A percentile compares a stretch with the other conserved stretches of the same genome.
These are phyloP conservation scores for Xylariaceae sp. DNA, from an alignment of 2,329 filamentous ascomycete genomes.

Conservation along the genomic window DNA sequence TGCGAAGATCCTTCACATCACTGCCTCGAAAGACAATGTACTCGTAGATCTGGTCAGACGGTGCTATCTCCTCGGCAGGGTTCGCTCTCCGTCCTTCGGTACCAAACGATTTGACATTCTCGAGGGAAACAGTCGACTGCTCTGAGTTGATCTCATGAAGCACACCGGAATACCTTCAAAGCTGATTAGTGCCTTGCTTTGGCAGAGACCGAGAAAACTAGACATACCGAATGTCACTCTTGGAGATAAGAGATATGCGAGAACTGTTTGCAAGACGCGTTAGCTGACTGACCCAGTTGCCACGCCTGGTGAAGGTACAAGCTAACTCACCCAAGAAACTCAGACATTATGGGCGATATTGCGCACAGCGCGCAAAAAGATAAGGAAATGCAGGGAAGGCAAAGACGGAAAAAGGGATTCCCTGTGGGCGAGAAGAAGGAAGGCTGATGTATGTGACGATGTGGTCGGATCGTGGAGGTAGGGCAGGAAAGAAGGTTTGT, in stretches of 20 bases:
- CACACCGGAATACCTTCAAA: slow-evolving; percentile 80
- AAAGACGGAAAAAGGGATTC: neutral
- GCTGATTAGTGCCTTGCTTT: no score
- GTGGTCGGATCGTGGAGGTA: neutral
- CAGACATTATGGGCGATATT: slow-evolving; percentile 43
- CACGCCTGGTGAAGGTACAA: neutral
- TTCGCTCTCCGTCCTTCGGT: slow-evolving; percentile 84
- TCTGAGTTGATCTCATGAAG: slow-evolving; percentile 98
- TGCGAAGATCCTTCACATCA: slow-evolving; percentile 95
- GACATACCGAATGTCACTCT: slow-evolving; percentile 90
- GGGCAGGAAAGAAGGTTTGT: slow-evolving; percentile 6
- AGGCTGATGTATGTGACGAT: slow-evolving; percentile 5
- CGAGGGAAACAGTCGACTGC: slow-evolving; percentile 91
- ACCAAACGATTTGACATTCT: slow-evolving; percentile 91
- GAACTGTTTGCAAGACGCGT: slow-evolving; percentile 50
- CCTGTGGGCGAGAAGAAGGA: slow-evolving; percentile 4
- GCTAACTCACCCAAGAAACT: slow-evolving; percentile 52
- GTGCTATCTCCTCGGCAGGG: slow-evolving; percentile 74
- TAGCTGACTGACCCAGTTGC: slow-evolving; percentile 6
- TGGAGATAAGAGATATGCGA: slow-evolving; percentile 93
- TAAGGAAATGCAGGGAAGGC: slow-evolving; percentile 8
- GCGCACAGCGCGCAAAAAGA: slow-evolving; percentile 21
- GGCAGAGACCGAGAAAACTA: neutral
- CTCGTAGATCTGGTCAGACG: slow-evolving; percentile 88
- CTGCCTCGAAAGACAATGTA: slow-evolving; percentile 98